Conservation (phyloP, 257 asterid genomes). For the Euphrasia confusa region DNA sequence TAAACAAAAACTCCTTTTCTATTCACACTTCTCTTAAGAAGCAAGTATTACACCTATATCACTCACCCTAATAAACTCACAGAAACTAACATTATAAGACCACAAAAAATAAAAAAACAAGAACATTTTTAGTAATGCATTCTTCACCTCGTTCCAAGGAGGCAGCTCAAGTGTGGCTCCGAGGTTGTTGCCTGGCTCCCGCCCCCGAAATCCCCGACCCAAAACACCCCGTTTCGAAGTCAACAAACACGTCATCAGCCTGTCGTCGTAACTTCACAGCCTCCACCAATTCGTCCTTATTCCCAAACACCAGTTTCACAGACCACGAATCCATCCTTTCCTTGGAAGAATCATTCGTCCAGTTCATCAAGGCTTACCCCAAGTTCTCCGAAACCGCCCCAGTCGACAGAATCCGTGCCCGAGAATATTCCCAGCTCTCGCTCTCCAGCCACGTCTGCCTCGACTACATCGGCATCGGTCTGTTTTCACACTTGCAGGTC, state of each 20-base stretch:
- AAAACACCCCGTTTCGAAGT: slow-evolving; percentile 17
- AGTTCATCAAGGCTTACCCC: slow-evolving; percentile 64
- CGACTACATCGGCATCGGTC: slow-evolving; percentile 83
- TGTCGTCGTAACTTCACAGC: slow-evolving; percentile 52
- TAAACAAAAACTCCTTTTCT: not conserved
- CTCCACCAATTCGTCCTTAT: slow-evolving; percentile 50
- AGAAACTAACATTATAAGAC: not conserved
- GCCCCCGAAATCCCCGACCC: slow-evolving; percentile 24
- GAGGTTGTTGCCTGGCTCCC: slow-evolving; percentile 57
- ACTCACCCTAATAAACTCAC: slow-evolving; percentile 17
- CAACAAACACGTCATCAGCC: slow-evolving; percentile 44
- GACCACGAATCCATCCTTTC: slow-evolving; percentile 79
- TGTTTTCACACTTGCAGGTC: slow-evolving; percentile 68
- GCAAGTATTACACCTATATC: slow-evolving; percentile 39
- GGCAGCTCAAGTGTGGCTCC: slow-evolving; percentile 39
- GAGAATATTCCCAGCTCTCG: slow-evolving; percentile 60
- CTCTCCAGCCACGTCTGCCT: slow-evolving; percentile 62
- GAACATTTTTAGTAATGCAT: slow-evolving; percentile 28
- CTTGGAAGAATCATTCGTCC: slow-evolving; percentile 50
- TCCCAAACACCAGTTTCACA: slow-evolving; percentile 64
- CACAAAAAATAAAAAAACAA: not conserved
- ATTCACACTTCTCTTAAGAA: slow-evolving; percentile 34
- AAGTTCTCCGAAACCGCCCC: slow-evolving; percentile 53
- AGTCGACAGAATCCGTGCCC: slow-evolving; percentile 64
- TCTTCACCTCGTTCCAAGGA: slow-evolving; percentile 45